Base-by-base conservation (phyloP, 441 rosid species). In the Euphorbia neoarborescens region DNA sequence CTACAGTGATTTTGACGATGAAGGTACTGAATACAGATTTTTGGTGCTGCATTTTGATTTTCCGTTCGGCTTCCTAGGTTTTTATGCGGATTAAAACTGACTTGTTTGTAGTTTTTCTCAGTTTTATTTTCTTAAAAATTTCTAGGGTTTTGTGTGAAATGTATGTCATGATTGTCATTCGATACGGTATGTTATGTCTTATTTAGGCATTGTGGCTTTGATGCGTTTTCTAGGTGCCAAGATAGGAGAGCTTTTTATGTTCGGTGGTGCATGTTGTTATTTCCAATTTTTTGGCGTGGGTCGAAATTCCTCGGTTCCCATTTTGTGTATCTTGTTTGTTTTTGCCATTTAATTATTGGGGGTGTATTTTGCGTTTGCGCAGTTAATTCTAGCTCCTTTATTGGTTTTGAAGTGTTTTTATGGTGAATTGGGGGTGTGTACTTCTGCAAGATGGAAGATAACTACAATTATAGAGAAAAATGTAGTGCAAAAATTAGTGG, bases 1-100 rank as follows among this genome's bases (percentile, higher is more conserved):
- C 56, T 76, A 77, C 14, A 62, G 72, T 12, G 75, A 62, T 66
- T 73, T 69, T 22, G 70, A 51, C 3, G 62, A 61, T 35, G 85
- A 78, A 13, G 84, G 74, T 62, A 60, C 3, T 15, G 42, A 30
- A 1, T 15, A n/a, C 25, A 20, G 11, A 0, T 7, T 22, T 44
- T 3, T 37, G 30, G 50, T 22, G 35, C 28, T 37, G 34, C 37
- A 19, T 37, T 46, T 66, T 73, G 7, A 40, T 44, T 62, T 77
- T 34, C 17, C 17, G 27, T 32, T 11, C 15, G 7, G 35, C 13
- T 32, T 60, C 53, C 30, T 65, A 65, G 67, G 46, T 62, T 62
- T 42, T 54, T 20, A 11, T 24, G 24, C 38, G 24, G 32, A 56
- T 19, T 14, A 40, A 46, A 56, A 60, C 2, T 9, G 15, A 24